phyloP scores from a whole-genome alignment of 1,284 basidiomycete genomes.

The Naganishia sp. region DNA sequence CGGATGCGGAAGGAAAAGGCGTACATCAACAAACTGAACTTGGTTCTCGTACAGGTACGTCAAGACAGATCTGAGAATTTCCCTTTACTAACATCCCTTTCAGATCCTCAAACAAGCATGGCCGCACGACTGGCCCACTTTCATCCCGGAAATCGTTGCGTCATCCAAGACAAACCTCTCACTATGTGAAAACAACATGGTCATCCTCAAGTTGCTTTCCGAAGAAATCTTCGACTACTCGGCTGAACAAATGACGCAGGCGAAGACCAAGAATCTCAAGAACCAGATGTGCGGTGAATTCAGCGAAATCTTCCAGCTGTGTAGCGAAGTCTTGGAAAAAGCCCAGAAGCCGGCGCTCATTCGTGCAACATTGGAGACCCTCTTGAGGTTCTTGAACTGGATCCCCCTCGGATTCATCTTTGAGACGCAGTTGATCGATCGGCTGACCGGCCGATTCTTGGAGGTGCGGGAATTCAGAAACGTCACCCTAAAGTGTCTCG shows the following conservation, averaged over 20 bases:
- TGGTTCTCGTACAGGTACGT: slow-evolving; percentile 87
- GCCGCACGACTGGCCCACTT: slow-evolving; percentile 99
- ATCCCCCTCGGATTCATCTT: slow-evolving; percentile 99
- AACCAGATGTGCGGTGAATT: slow-evolving; percentile 98
- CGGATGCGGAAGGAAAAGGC: slow-evolving; percentile 89
- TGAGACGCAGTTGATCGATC: slow-evolving; percentile 96
- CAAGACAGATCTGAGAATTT: not conserved
- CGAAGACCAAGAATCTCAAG: slow-evolving; percentile 96
- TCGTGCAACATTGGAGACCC: slow-evolving; percentile 91
- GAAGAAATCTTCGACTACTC: slow-evolving; percentile 99
- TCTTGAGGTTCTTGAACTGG: slow-evolving; percentile 97
- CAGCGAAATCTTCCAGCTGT: slow-evolving; percentile 92
- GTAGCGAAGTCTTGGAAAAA: slow-evolving; percentile 93
- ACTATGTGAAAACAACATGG: slow-evolving; percentile 99
- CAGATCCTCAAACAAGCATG: slow-evolving; percentile 99
- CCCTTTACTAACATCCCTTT: slow-evolving; percentile 10
- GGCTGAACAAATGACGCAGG: slow-evolving; percentile 97
- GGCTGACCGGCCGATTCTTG: slow-evolving; percentile 87
- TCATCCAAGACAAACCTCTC: slow-evolving; percentile 95
- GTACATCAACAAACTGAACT: slow-evolving; percentile 94
- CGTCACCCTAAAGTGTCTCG: slow-evolving; percentile 93
- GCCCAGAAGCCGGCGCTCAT: slow-evolving; percentile 96
- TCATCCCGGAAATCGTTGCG: slow-evolving; percentile 95
- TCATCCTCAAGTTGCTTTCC: slow-evolving; percentile 93
- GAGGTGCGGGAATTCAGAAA: slow-evolving; percentile 97